These are phyloP conservation scores for Cyphellophora europaea DNA, from an alignment of 2,329 filamentous ascomycete species.

Conservation along the genomic window DNA sequence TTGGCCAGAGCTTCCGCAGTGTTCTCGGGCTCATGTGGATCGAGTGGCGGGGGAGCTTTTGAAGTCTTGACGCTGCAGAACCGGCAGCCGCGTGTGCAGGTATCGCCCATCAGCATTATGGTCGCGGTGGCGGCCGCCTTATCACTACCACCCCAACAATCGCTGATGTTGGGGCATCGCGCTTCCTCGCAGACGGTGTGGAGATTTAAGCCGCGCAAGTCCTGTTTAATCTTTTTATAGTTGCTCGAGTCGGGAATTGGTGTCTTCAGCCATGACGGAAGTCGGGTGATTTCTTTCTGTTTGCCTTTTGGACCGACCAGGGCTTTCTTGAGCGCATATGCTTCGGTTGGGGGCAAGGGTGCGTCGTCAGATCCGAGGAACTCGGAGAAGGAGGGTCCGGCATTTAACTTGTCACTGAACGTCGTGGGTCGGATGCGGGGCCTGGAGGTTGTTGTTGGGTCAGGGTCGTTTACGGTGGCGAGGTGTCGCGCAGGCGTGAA, in stretches of 20 bases:
- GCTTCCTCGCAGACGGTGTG: slow-evolving; percentile 98
- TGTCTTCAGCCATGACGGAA: slow-evolving; percentile 94
- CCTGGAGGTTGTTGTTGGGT: slow-evolving; percentile 22
- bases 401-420: slow-evolving; percentile 55
- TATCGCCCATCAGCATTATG: slow-evolving; percentile 99
- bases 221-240: slow-evolving; percentile 91
- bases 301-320: slow-evolving; percentile 52
- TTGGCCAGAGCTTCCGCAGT: slow-evolving; percentile 84
- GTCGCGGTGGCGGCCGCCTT: slow-evolving; percentile 91
- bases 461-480: slow-evolving; percentile 34
- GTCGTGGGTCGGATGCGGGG: slow-evolving; percentile 36
- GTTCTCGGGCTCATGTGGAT: slow-evolving; percentile 93
- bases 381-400: slow-evolving; percentile 55
- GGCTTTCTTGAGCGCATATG: slow-evolving; percentile 52
- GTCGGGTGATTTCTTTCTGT: slow-evolving; percentile 59
- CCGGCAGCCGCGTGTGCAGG: slow-evolving; percentile 88
- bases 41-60: slow-evolving; percentile 65
- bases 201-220: slow-evolving; percentile 77
- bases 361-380: slow-evolving; percentile 44
- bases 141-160: slow-evolving; percentile 89
- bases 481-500: slow-evolving; percentile 23
- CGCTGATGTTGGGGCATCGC: slow-evolving; percentile 90
- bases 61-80: slow-evolving; percentile 96
- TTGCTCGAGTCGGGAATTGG: slow-evolving; percentile 79
- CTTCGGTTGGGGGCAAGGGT: slow-evolving; percentile 37